Percentiles rank a stretch among this genome's conserved stretches.
Conservation (phyloP, 306 rosid species). For the Vicia faba region DNA sequence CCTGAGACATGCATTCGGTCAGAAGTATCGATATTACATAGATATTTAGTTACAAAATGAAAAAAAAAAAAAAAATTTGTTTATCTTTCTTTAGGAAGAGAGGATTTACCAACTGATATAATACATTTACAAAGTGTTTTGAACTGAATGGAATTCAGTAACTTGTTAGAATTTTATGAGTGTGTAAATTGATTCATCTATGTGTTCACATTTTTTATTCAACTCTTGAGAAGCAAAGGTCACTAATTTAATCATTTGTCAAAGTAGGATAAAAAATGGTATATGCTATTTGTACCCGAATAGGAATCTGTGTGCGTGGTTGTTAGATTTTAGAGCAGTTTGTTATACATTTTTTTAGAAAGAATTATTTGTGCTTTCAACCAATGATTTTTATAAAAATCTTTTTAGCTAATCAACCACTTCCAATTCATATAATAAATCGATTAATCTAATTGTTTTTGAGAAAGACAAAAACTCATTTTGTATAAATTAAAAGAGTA, state of each 20-base stretch:
- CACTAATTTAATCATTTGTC: constrained; percentile 1
- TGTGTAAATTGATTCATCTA: background rate
- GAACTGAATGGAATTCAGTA: background rate
- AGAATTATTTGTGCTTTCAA: no score
- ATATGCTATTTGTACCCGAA: constrained; percentile 6
- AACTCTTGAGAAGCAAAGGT: constrained; percentile 23
- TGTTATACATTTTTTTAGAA: no score
- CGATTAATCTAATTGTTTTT: no score
- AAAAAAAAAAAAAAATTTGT: background rate
- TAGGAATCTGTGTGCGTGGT: background rate
- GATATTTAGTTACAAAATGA: background rate
- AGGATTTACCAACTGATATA: background rate
- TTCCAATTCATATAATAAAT: no score
- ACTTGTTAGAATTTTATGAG: background rate
- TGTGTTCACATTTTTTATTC: constrained; percentile 11
- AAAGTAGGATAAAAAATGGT: background rate
- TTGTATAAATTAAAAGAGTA: no score
- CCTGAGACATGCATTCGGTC: no score
- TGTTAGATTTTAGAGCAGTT: no score
- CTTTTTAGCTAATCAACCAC: no score
- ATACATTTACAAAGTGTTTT: constrained; percentile 1
- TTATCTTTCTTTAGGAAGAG: background rate
- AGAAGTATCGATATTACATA: no score
- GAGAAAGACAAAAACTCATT: no score
- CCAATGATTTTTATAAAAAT: no score